A percentile compares a stretch with the other conserved stretches of the same genome.
Conservation (phyloP, 345 rosid genomes). For the Acer yangbiense region DNA sequence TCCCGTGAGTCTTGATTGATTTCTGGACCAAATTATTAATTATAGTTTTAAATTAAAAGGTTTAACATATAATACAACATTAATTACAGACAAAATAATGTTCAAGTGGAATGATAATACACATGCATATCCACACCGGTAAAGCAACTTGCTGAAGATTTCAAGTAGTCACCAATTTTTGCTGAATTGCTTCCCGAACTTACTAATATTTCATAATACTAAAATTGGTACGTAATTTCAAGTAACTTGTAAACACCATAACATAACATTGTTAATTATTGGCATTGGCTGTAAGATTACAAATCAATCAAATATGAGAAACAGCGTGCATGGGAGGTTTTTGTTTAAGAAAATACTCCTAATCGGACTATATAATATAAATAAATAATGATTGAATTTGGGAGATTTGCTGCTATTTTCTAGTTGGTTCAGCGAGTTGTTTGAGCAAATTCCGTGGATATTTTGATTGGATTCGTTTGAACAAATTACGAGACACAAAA, state of each 20-base stretch:
- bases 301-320: too few relatives aligned
- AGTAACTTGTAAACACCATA: too few relatives aligned
- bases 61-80: neutral
- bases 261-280: too few relatives aligned
- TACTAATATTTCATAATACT: too few relatives aligned
- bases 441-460: neutral
- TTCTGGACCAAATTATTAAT: neutral
- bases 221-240: too few relatives aligned
- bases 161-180: neutral
- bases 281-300: too few relatives aligned
- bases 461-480: neutral
- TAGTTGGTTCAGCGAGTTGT: too few relatives aligned
- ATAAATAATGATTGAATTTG: too few relatives aligned
- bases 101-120: neutral
- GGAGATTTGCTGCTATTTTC: too few relatives aligned
- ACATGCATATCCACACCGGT: neutral
- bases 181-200: neutral
- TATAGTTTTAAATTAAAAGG: neutral
- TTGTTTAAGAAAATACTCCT: too few relatives aligned
- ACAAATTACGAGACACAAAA: neutral
- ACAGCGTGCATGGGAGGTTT: too few relatives aligned
- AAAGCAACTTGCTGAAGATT: neutral
- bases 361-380: too few relatives aligned
- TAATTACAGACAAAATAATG: constrained; percentile 6
- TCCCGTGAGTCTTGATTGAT: constrained; percentile 29